Percentiles rank a stretch among this genome's conserved stretches.
Evolutionary conservation across 805 yeast genomes (phyloP).

Genomic region (Cyberlindnera amylophila): DNA sequence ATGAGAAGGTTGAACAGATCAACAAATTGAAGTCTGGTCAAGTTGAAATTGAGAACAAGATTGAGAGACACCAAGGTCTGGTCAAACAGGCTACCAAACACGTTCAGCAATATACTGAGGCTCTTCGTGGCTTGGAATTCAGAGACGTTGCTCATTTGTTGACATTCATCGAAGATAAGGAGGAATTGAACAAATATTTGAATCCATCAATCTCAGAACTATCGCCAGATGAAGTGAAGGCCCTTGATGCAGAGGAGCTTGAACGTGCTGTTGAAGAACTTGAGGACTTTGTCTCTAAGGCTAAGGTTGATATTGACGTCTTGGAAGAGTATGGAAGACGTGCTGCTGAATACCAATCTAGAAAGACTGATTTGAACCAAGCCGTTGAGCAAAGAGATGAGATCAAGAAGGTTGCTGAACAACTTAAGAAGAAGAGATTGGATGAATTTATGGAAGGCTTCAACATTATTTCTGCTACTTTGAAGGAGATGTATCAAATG

Average conservation of each 20-base stretch:
- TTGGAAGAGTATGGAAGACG: conserved; percentile 73
- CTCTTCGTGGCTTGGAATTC: conserved; percentile 40
- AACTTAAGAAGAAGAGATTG: conserved; percentile 64
- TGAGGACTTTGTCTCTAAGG: conserved; percentile 51
- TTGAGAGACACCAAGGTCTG: conserved; percentile 50
- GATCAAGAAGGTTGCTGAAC: conserved; percentile 58
- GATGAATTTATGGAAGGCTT: conserved; percentile 95
- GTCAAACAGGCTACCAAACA: conserved; percentile 38
- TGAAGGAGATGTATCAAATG: conserved; percentile 97
- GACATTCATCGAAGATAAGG: conserved; percentile 28
- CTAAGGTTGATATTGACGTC: conserved; percentile 67
- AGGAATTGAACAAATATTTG: conserved; percentile 24
- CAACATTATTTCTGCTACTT: conserved; percentile 74
- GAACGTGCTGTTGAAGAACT: conserved; percentile 50
- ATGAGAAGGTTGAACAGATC: conserved; percentile 39
- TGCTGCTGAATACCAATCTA: conserved; percentile 54
- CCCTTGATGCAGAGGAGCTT: conserved; percentile 44
- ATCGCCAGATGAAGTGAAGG: conserved; percentile 47
- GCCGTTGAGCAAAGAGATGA: conserved; percentile 67
- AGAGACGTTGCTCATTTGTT: conserved; percentile 46
- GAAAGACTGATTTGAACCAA: conserved; percentile 63
- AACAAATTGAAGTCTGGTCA: conserved; percentile 60
- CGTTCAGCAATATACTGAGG: conserved; percentile 32
- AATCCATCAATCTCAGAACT: conserved; percentile 37
- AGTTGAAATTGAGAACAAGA: conserved; percentile 59